Percentiles rank a stretch among this genome's conserved stretches.
These are phyloP conservation scores for Erythrophleum fordii DNA, from an alignment of 306 rosid genomes.

Conservation along the genomic window DNA sequence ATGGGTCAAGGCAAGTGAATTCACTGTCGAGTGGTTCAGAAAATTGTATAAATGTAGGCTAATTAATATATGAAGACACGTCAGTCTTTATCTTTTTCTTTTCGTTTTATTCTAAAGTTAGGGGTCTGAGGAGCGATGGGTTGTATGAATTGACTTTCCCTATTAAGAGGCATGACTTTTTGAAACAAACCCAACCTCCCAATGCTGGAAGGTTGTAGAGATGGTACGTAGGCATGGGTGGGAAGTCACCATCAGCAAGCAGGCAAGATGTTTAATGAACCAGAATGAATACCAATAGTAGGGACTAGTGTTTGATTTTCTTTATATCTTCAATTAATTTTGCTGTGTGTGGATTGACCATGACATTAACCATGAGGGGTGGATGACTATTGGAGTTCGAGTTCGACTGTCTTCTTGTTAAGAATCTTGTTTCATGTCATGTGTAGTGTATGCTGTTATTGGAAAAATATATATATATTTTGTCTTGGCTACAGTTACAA, in stretches of 20 bases:
- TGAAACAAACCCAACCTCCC: neutral
- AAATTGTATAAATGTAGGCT: neutral
- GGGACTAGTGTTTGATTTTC: neutral
- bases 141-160: conserved; percentile 3
- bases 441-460: neutral
- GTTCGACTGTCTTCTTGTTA: neutral
- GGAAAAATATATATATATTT: no score
- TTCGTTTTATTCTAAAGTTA: neutral
- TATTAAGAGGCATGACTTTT: conserved; percentile 19
- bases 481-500: no score
- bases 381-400: neutral
- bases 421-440: neutral
- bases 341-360: neutral
- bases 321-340: neutral
- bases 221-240: neutral
- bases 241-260: conserved; percentile 1
- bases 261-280: neutral
- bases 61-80: neutral
- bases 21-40: conserved; percentile 31
- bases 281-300: neutral
- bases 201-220: neutral
- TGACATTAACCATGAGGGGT: neutral
- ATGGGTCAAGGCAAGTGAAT: conserved; percentile 22
- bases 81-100: neutral
- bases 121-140: neutral